A percentile compares a stretch with the other conserved stretches of the same genome.
phyloP scores from a whole-genome alignment of 2,329 filamentous ascomycete genomes.

The Cercospora citrullina region DNA sequence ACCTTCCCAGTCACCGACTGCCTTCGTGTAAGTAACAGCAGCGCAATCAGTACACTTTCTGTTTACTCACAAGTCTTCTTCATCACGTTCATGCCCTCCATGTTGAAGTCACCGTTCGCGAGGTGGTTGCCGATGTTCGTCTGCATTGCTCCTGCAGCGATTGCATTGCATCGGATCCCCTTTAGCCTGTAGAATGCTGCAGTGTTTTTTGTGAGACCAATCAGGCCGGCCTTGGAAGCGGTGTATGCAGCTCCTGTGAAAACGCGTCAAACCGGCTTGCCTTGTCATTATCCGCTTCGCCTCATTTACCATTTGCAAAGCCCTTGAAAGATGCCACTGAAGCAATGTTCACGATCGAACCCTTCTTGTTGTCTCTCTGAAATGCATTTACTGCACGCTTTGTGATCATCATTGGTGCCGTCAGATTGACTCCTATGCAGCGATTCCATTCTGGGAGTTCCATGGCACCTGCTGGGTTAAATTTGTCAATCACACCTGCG shows the following conservation, averaged over 20 bases:
- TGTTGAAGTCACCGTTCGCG: slow-evolving; percentile 31
- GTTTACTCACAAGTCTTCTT: slow-evolving; percentile 29
- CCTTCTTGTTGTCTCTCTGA: slow-evolving; percentile 46
- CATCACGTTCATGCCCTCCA: slow-evolving; percentile 34
- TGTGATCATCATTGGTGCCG: slow-evolving; percentile 55
- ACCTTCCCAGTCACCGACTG: slow-evolving; percentile 30
- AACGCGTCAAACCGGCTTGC: slow-evolving; percentile 10
- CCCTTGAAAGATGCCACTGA: slow-evolving; percentile 51
- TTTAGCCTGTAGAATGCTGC: slow-evolving; percentile 57
- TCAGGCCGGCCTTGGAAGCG: slow-evolving; percentile 55
- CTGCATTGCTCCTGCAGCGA: slow-evolving; percentile 52
- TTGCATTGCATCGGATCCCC: slow-evolving; percentile 48
- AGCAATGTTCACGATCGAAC: slow-evolving; percentile 56
- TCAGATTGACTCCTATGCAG: slow-evolving; percentile 59
- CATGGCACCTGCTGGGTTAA: slow-evolving; percentile 54
- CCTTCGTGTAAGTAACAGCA: not conserved
- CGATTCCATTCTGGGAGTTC: slow-evolving; percentile 53
- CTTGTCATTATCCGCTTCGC: not conserved
- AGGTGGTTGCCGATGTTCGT: slow-evolving; percentile 57
- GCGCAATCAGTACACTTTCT: not conserved
- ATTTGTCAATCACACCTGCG: slow-evolving; percentile 59
- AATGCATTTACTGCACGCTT: slow-evolving; percentile 55
- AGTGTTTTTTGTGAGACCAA: slow-evolving; percentile 59
- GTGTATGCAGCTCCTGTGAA: slow-evolving; percentile 46
- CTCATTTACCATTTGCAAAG: slow-evolving; percentile 41